Evolutionary conservation across 1,139 yeast species (phyloP).

Genomic region (Geotrichum klebahnii): DNA sequence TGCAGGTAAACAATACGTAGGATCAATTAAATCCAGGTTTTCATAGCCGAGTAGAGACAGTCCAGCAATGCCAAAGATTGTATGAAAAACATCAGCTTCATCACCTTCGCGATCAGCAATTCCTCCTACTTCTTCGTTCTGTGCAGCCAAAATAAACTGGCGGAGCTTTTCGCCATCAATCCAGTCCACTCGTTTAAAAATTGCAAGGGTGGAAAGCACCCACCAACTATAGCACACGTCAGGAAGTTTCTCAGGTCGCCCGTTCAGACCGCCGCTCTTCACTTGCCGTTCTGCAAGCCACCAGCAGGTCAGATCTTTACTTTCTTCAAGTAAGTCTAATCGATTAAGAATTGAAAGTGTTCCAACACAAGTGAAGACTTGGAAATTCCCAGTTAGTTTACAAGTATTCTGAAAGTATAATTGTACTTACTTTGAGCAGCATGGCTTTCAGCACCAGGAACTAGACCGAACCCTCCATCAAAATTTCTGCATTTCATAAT

Average conservation of each 20-base stretch:
- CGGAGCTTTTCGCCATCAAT: conserved; percentile 60
- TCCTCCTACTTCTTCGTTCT: conserved; percentile 78
- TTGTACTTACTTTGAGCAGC: conserved; percentile 60
- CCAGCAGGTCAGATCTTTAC: conserved; percentile 50
- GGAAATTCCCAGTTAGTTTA: background rate
- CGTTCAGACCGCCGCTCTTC: conserved; percentile 88
- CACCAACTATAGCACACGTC: conserved; percentile 98
- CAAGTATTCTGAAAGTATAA: background rate
- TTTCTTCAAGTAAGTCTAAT: conserved; percentile 46
- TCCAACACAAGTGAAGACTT: conserved; percentile 77
- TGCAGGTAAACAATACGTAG: conserved; percentile 79
- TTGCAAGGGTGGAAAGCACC: conserved; percentile 78
- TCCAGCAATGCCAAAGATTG: conserved; percentile 86
- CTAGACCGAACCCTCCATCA: conserved; percentile 93
- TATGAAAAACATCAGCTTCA: conserved; percentile 89
- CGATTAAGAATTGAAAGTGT: conserved; percentile 64
- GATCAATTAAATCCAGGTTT: conserved; percentile 61
- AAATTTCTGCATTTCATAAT: conserved; percentile 73
- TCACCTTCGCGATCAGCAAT: conserved; percentile 88
- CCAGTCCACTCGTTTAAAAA: conserved; percentile 66
- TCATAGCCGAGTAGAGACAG: conserved; percentile 66
- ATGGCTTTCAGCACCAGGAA: conserved; percentile 94
- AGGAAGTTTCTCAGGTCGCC: conserved; percentile 92
- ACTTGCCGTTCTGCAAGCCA: conserved; percentile 93
- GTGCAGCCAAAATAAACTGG: conserved; percentile 67